These are phyloP conservation scores for Diphasiastrum complanatum DNA, from an alignment of 83 land plant species.

Conservation along the genomic window DNA sequence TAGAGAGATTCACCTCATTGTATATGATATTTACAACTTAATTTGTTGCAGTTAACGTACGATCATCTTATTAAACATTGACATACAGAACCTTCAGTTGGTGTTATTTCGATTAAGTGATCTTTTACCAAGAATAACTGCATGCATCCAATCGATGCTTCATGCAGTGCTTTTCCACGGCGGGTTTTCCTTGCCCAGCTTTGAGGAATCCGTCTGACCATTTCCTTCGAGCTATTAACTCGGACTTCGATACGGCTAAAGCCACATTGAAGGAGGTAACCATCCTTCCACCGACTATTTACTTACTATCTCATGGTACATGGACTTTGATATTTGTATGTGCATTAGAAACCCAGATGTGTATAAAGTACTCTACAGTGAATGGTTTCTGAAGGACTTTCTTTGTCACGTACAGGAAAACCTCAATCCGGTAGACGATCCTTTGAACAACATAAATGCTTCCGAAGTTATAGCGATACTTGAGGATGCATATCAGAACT, in stretches of 20 bases:
- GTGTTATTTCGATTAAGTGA: too few species aligned
- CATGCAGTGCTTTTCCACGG: slow-evolving; percentile 44
- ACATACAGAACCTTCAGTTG: too few species aligned
- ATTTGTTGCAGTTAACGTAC: too few species aligned
- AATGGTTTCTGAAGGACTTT: too few species aligned
- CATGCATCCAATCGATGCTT: too few species aligned
- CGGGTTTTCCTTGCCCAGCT: slow-evolving; percentile 50
- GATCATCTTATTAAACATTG: too few species aligned
- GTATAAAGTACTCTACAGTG: too few species aligned
- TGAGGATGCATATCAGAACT: slow-evolving; percentile 30
- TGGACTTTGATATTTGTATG: neutral
- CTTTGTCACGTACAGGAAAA: too few species aligned
- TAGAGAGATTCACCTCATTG: too few species aligned
- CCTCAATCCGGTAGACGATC: slow-evolving; percentile 10
- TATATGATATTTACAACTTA: too few species aligned
- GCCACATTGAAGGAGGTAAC: neutral
- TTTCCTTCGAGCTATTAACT: slow-evolving; percentile 42
- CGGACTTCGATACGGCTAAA: slow-evolving; percentile 41
- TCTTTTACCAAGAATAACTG: too few species aligned
- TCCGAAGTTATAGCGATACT: slow-evolving; percentile 29
- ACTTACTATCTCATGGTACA: neutral
- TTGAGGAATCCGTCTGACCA: slow-evolving; percentile 53
- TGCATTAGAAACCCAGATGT: neutral
- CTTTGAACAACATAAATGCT: neutral
- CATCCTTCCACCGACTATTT: neutral